Conservation (phyloP, 345 rosid species). For the Geranium rotundifolium region DNA sequence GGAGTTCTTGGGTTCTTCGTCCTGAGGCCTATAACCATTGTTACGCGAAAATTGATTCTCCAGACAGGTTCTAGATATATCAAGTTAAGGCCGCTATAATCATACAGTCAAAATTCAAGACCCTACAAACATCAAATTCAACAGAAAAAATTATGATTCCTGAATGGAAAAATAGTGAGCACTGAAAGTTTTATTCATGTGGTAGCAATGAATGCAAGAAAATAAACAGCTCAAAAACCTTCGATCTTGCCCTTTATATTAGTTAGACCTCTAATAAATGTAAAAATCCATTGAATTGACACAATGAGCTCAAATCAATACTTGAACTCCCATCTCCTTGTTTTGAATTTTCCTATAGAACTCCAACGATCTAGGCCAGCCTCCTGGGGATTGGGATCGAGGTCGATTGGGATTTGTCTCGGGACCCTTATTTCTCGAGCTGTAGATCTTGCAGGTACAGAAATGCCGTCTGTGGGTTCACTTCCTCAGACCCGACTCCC, state of each 20-base stretch:
- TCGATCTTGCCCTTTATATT: not conserved
- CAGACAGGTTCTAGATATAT: not conserved
- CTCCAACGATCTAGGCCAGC: no score
- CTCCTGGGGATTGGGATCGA: no score
- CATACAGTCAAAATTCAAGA: not conserved
- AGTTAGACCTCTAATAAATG: not conserved
- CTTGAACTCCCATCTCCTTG: not conserved
- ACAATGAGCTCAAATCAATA: not conserved
- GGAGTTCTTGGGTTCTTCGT: slow-evolving; percentile 42
- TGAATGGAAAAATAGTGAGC: not conserved
- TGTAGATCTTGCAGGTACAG: no score
- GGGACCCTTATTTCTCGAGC: no score
- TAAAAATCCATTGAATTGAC: not conserved
- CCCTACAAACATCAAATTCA: not conserved
- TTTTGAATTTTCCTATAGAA: not conserved
- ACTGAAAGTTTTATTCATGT: not conserved
- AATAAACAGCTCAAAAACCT: not conserved
- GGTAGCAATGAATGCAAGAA: not conserved
- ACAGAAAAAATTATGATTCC: not conserved
- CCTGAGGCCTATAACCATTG: slow-evolving; percentile 56
- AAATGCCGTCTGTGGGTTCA: no score
- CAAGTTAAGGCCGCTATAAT: slow-evolving; percentile 1
- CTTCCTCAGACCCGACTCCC: no score
- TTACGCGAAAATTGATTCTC: slow-evolving; percentile 10
- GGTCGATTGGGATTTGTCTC: no score